A percentile compares a stretch with the other conserved stretches of the same genome.
Evolutionary conservation across 192 early-diverging fungal genomes (phyloP).

Genomic region (Rhizoclosmatium globosum): DNA sequence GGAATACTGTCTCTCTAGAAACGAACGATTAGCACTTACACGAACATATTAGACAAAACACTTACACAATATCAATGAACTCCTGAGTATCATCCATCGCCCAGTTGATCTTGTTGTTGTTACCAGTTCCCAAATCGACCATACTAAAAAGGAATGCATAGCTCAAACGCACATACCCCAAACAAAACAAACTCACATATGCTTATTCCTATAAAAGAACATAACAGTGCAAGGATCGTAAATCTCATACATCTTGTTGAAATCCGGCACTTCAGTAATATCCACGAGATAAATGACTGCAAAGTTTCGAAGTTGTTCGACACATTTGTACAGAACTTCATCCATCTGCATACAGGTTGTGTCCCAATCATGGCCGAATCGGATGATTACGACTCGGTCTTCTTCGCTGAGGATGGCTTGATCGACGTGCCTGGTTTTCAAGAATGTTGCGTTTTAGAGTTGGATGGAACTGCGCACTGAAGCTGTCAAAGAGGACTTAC

Average conservation of each 20-base stretch:
- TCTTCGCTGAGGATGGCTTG: conserved; percentile 98
- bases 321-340: conserved; percentile 90
- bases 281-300: conserved; percentile 97
- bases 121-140: conserved; percentile 98
- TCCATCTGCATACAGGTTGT: conserved; percentile 97
- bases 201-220: conserved; percentile 93
- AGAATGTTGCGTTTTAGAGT: conserved; percentile 50
- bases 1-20: conserved; percentile 77
- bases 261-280: conserved; percentile 90
- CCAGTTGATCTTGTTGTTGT: conserved; percentile 99
- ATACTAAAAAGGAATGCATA: conserved; percentile 81
- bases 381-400: conserved; percentile 94
- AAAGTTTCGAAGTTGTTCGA: conserved; percentile 98
- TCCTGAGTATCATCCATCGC: conserved; percentile 94
- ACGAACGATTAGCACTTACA: not conserved
- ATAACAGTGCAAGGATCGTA: conserved; percentile 98
- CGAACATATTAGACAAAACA: not conserved
- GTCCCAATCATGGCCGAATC: conserved; percentile 99
- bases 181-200: conserved; percentile 62
- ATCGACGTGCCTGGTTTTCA: conserved; percentile 89
- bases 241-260: conserved; percentile 53
- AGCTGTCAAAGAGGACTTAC: not conserved
- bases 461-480: conserved; percentile 8
- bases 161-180: conserved; percentile 21
- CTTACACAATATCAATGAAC: conserved; percentile 82